Percentiles rank a stretch among this genome's conserved stretches.
phyloP scores from a whole-genome alignment of 2,329 filamentous ascomycete genomes.

The Epichloe bromicola region DNA sequence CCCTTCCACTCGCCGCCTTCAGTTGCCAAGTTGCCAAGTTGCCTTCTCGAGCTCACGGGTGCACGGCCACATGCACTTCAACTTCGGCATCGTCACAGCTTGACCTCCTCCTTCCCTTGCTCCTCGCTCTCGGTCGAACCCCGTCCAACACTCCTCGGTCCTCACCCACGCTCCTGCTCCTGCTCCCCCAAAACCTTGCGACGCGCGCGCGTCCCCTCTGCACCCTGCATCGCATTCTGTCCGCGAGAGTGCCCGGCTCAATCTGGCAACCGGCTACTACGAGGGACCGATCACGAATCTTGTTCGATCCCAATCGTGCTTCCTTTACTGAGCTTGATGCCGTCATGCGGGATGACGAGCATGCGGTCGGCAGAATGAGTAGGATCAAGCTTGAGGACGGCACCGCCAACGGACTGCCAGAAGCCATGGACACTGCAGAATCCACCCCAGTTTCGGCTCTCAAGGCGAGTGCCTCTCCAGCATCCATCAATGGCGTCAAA shows the following conservation, averaged over 20 bases:
- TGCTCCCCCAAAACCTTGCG: background rate
- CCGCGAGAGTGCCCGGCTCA: background rate
- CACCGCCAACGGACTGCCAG: slow-evolving; percentile 20
- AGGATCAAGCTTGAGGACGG: slow-evolving; percentile 31
- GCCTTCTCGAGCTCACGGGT: slow-evolving; percentile 6
- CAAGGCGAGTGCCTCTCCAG: slow-evolving; percentile 22
- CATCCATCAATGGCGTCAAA: slow-evolving; percentile 33
- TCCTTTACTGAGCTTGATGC: slow-evolving; percentile 3
- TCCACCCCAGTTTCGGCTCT: slow-evolving; percentile 24
- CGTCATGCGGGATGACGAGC: slow-evolving; percentile 29
- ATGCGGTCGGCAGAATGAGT: slow-evolving; percentile 28
- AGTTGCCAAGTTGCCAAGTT: background rate
- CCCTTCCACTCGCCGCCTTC: background rate
- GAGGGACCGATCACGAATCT: too few species aligned
- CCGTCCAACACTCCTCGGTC: background rate
- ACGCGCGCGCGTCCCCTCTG: background rate
- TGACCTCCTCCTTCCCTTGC: background rate
- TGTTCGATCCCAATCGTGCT: background rate
- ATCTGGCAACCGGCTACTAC: background rate
- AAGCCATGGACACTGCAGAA: slow-evolving; percentile 29
- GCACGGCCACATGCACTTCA: slow-evolving; percentile 11
- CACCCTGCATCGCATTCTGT: background rate
- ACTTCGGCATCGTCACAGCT: background rate
- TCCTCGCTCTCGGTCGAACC: slow-evolving; percentile 1
- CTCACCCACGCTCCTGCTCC: background rate